These are phyloP conservation scores for Durio zibethinus DNA, from an alignment of 345 rosid species.

Conservation along the genomic window DNA sequence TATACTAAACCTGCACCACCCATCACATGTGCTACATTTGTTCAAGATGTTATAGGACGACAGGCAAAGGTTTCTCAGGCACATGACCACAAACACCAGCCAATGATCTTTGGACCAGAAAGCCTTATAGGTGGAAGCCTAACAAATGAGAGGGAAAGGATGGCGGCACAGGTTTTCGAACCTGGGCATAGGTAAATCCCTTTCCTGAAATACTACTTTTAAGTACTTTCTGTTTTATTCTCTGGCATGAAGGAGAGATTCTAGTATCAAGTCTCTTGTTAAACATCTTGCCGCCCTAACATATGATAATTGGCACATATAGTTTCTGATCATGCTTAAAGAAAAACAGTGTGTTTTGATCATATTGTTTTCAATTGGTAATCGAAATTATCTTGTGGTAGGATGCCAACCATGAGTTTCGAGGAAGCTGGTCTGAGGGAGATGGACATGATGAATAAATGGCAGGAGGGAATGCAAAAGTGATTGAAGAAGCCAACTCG, in stretches of 20 bases:
- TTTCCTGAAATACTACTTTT: background rate
- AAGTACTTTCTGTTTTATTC: background rate
- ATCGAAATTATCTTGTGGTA: slow-evolving; percentile 17
- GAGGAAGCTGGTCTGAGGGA: slow-evolving; percentile 96
- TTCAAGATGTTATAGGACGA: slow-evolving; percentile 93
- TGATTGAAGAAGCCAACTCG: slow-evolving; percentile 86
- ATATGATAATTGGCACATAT: background rate
- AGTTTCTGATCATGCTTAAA: background rate
- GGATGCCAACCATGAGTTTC: slow-evolving; percentile 99
- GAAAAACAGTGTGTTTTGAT: background rate
- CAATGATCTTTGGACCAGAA: slow-evolving; percentile 88
- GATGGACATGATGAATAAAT: slow-evolving; percentile 89
- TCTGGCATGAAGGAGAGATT: background rate
- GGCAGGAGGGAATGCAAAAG: slow-evolving; percentile 75
- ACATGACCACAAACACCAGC: slow-evolving; percentile 89
- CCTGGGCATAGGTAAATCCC: slow-evolving; percentile 63
- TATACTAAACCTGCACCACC: slow-evolving; percentile 76
- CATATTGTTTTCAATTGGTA: background rate
- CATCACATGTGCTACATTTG: slow-evolving; percentile 93
- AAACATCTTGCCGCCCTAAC: background rate
- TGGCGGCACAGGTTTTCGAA: slow-evolving; percentile 85
- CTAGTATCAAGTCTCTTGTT: background rate
- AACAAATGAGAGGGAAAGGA: slow-evolving; percentile 77
- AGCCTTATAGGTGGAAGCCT: slow-evolving; percentile 64
- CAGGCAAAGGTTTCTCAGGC: slow-evolving; percentile 72